Evolutionary conservation across 2,329 filamentous ascomycete species (phyloP).

Genomic region (Penicillium sp.): DNA sequence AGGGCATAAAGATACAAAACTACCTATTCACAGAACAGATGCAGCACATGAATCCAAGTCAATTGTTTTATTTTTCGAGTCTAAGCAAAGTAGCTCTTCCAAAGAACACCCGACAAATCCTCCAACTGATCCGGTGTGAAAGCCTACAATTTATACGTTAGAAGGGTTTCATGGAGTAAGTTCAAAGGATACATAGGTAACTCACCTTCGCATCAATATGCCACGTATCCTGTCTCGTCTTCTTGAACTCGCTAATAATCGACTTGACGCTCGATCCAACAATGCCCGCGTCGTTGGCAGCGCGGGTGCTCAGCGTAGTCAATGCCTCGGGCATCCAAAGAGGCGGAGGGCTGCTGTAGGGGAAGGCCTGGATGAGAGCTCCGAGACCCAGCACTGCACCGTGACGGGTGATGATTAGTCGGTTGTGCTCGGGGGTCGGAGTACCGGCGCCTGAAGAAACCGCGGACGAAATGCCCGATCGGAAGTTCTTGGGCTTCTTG

Average conservation of each 20-base stretch:
- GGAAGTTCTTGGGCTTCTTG: conserved; percentile 50
- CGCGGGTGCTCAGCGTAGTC: conserved; percentile 74
- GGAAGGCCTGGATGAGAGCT: conserved; percentile 89
- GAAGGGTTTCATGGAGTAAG: conserved; percentile 7
- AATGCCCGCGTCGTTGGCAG: conserved; percentile 81
- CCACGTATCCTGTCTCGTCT: conserved; percentile 98
- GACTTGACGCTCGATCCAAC: conserved; percentile 94
- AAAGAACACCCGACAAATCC: conserved; percentile 89
- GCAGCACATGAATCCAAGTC: neutral
- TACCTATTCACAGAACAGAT: neutral
- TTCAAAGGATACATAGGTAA: conserved; percentile 9
- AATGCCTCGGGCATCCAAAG: conserved; percentile 90
- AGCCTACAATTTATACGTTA: conserved; percentile 50
- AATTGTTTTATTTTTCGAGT: neutral
- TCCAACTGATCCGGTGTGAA: conserved; percentile 92
- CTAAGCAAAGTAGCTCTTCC: conserved; percentile 98
- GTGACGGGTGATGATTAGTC: conserved; percentile 75
- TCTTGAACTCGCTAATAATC: conserved; percentile 96
- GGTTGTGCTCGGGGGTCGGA: conserved; percentile 55
- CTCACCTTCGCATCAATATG: conserved; percentile 93
- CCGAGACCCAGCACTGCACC: conserved; percentile 89
- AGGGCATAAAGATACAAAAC: neutral
- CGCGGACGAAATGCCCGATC: conserved; percentile 39
- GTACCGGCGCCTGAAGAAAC: conserved; percentile 45
- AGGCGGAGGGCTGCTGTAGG: conserved; percentile 88